Percentiles rank a stretch among this genome's conserved stretches.
phyloP scores from a whole-genome alignment of 78 protist species.

The Polysphondylium violaceum region DNA sequence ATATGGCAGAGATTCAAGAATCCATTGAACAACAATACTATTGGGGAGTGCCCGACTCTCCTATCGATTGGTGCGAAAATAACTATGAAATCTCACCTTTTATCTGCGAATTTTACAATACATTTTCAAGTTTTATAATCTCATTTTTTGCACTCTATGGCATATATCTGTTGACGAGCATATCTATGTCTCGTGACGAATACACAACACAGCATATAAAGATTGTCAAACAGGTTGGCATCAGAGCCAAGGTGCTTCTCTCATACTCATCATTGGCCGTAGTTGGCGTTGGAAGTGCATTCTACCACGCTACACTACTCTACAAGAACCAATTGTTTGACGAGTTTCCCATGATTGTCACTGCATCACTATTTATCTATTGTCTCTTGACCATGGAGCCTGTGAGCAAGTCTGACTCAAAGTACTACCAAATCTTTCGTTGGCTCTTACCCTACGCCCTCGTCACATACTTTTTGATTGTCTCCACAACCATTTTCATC shows the following conservation, averaged over 20 bases:
- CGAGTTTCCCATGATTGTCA: constrained; percentile 77
- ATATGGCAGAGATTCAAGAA: too few species aligned
- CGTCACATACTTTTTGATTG: background rate
- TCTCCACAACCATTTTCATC: constrained; percentile 38
- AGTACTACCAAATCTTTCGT: constrained; percentile 25
- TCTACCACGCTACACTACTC: constrained; percentile 76
- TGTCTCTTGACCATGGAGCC: constrained; percentile 44
- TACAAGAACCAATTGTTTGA: constrained; percentile 81
- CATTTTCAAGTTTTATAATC: constrained; percentile 53
- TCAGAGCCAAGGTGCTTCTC: constrained; percentile 1
- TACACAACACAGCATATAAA: constrained; percentile 17
- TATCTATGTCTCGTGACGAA: background rate
- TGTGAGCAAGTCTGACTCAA: constrained; percentile 1
- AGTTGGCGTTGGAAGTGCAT: constrained; percentile 72
- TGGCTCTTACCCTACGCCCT: constrained; percentile 18
- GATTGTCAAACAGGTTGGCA: background rate
- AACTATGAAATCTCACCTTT: constrained; percentile 62
- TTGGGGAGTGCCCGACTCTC: constrained; percentile 70
- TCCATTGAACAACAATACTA: background rate
- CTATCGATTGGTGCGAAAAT: constrained; percentile 76
- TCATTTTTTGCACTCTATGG: constrained; percentile 71
- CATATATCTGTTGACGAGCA: constrained; percentile 2
- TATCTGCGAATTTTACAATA: constrained; percentile 78
- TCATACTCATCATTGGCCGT: constrained; percentile 26
- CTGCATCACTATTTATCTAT: constrained; percentile 45